Evolutionary conservation across 306 rosid genomes (phyloP).

Genomic region (Quercus robur): DNA sequence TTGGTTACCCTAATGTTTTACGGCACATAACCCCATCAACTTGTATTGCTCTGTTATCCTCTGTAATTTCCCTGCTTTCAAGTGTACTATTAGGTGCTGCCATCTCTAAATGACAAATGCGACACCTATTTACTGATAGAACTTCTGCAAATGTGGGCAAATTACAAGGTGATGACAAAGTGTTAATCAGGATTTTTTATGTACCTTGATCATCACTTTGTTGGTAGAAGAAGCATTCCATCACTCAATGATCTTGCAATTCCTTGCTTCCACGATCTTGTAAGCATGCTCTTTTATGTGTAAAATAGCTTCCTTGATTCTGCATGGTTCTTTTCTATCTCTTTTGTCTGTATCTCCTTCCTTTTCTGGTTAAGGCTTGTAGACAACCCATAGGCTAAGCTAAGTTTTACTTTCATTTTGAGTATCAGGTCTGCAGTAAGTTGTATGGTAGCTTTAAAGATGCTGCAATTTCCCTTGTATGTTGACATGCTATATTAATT

Average conservation of each 20-base stretch:
- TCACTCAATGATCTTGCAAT: neutral
- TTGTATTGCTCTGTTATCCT: neutral
- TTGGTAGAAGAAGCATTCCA: neutral
- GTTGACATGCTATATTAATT: neutral
- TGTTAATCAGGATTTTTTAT: neutral
- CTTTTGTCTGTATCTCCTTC: neutral
- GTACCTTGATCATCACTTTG: slow-evolving; percentile 1
- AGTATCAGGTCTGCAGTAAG: neutral
- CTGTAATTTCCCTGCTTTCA: neutral
- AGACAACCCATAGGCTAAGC: neutral
- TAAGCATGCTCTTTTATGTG: neutral
- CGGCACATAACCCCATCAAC: neutral
- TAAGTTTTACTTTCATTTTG: neutral
- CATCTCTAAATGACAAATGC: neutral
- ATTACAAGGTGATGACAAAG: neutral
- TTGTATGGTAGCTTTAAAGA: neutral
- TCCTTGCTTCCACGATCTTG: neutral
- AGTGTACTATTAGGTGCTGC: neutral
- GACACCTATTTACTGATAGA: neutral
- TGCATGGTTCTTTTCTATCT: neutral
- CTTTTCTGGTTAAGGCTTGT: neutral
- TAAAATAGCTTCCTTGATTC: neutral
- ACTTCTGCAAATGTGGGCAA: neutral
- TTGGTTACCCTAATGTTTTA: neutral
- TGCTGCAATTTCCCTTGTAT: neutral